Evolutionary conservation across 179 eudicot species (phyloP).

Genomic region (Silene coronaria): DNA sequence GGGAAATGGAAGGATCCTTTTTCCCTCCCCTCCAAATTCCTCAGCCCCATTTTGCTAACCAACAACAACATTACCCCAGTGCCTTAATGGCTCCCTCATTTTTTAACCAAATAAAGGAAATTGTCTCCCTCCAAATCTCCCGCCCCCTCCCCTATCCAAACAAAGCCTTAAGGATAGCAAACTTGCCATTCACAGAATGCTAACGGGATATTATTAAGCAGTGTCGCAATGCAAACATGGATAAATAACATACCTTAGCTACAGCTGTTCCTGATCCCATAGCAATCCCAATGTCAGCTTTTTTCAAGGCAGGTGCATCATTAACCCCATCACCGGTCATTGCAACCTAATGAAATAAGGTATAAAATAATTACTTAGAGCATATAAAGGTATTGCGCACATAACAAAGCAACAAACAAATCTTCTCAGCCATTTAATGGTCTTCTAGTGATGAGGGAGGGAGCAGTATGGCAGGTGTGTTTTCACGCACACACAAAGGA

Average conservation of each 20-base stretch:
- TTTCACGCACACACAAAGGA: background rate
- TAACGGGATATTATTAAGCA: background rate
- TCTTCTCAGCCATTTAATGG: background rate
- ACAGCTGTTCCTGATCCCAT: slow-evolving; percentile 99
- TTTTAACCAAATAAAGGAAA: too few relatives aligned
- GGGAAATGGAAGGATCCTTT: too few relatives aligned
- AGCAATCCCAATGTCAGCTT: slow-evolving; percentile 96
- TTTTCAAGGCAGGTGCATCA: slow-evolving; percentile 98
- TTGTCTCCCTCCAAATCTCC: too few relatives aligned
- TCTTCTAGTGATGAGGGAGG: background rate
- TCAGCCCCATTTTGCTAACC: too few relatives aligned
- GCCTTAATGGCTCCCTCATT: too few relatives aligned
- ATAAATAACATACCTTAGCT: slow-evolving; percentile 62
- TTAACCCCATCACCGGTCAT: slow-evolving; percentile 99
- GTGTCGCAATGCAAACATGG: background rate
- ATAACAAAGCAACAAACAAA: slow-evolving; percentile 1
- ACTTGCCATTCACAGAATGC: background rate
- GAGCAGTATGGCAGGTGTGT: background rate
- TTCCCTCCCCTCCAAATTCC: too few relatives aligned
- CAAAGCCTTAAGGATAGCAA: background rate
- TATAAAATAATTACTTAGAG: background rate
- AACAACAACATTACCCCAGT: too few relatives aligned
- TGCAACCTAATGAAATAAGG: slow-evolving; percentile 57
- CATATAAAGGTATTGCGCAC: background rate
- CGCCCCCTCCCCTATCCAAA: too few relatives aligned